Conservation (phyloP, 495 filamentous ascomycete genomes). For the Trichoderma parareesei region DNA sequence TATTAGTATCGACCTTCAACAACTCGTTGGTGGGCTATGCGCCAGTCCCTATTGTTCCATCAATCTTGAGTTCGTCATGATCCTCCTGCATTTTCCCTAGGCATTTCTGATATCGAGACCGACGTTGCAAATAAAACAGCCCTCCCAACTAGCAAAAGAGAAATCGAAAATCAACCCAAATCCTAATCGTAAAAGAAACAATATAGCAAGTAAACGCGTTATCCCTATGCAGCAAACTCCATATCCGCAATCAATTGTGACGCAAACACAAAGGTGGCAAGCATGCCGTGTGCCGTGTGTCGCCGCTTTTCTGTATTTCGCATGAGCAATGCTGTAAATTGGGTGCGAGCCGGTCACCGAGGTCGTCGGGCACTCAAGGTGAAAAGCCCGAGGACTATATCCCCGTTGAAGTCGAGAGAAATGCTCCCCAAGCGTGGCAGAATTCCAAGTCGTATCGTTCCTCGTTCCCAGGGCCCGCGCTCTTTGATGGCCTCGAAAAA, state of each 20-base stretch:
- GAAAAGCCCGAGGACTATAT: neutral
- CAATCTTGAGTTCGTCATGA: conserved; percentile 10
- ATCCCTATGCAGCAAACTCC: neutral
- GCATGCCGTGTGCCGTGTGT: conserved; percentile 1
- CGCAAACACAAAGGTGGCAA: conserved; percentile 7
- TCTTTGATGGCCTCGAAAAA: neutral
- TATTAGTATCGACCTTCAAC: neutral
- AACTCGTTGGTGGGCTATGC: neutral
- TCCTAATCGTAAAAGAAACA: conserved; percentile 17
- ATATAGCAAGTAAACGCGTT: conserved; percentile 15
- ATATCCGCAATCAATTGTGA: neutral
- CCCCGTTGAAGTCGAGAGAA: neutral
- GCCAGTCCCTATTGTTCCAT: neutral
- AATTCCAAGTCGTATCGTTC: neutral
- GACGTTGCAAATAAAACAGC: conserved; percentile 15
- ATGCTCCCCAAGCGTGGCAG: neutral
- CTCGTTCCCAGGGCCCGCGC: neutral
- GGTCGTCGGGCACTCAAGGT: neutral
- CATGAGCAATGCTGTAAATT: neutral
- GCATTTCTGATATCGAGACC: conserved; percentile 20
- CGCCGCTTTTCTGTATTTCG: neutral
- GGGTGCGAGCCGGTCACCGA: neutral
- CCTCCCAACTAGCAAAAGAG: conserved; percentile 11
- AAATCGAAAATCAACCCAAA: conserved; percentile 17
- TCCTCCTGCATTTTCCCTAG: conserved; percentile 22